Evolutionary conservation across 805 yeast genomes (phyloP).

Genomic region (Hanseniaspora clermontiae): DNA sequence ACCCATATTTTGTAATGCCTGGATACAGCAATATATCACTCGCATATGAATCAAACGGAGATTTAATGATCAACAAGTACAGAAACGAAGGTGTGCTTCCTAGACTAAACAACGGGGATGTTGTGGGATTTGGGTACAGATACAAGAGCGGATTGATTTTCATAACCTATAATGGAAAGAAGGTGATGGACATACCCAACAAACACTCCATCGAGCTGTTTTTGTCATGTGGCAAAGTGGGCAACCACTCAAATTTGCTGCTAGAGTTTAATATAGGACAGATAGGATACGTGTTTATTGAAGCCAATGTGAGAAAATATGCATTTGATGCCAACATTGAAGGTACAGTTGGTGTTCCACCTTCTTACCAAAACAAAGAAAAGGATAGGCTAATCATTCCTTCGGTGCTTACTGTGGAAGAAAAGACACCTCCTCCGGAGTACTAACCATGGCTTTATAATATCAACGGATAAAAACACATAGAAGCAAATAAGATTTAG

Average conservation of each 20-base stretch:
- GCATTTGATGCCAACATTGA: constrained; percentile 41
- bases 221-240: constrained; percentile 28
- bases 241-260: constrained; percentile 28
- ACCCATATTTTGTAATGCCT: constrained; percentile 63
- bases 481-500: background rate
- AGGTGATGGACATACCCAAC: constrained; percentile 67
- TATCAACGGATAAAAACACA: no score
- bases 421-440: constrained; percentile 1
- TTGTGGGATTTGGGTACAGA: constrained; percentile 81
- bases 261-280: constrained; percentile 66
- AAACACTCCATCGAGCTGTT: constrained; percentile 40
- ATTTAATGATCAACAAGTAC: constrained; percentile 50
- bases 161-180: constrained; percentile 89
- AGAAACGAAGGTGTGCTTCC: constrained; percentile 31
- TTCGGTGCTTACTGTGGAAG: background rate
- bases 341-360: constrained; percentile 36
- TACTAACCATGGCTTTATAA: background rate
- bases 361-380: constrained; percentile 33
- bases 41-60: constrained; percentile 63
- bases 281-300: constrained; percentile 65
- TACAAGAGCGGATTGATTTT: constrained; percentile 72
- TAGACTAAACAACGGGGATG: constrained; percentile 65
- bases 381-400: constrained; percentile 1
- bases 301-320: constrained; percentile 76
- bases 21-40: constrained; percentile 60